Base-by-base conservation (phyloP, 1,284 basidiomycete genomes). In the Hortiboletus rubellus region DNA sequence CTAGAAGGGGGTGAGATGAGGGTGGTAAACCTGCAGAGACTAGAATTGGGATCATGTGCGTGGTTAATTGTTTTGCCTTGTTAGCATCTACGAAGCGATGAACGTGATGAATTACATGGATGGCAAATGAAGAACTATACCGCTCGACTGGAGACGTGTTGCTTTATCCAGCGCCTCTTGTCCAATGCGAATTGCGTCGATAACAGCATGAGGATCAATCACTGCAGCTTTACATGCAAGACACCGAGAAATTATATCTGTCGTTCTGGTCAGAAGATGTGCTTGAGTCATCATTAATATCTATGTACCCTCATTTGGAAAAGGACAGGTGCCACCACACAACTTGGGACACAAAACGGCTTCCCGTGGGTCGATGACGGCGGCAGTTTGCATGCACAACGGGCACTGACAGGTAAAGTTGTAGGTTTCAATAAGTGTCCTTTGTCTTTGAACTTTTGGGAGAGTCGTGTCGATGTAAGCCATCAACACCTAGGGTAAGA, bases 401-500 rank as follows among this genome's bases (percentile, higher is more conserved):
- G 62, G 37, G 67, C 96, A 98, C 10, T 65, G 64, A 68, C 96
- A 98, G 3, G 69, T 74, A 67, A 98, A 98, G 62, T 83, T 81
- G 72, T 98, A 98, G 1, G 89, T 86, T 63, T 89, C 84, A 50
- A 76, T 69, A 22, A 96, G 76, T 7, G 83, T 77, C 22, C 74
- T 69, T 61, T 83, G 86, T 33, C 94, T 81, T 27, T 82, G 72
- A 1, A 70, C 60, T 8, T 73, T 73, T 0, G 92, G 89, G 14
- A 91, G 77, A 2, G 87, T 91, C 3, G 89, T 84, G 70, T 98
- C 96, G 47, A 97, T 82, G 66, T 98, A 98, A 14, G 92, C 81
- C 1, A 88, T 94, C 52, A 87, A 59, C 30, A 85, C 72, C 85
- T 86, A 58, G 30, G 27, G 22, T 5, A 34, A 45, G 38, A 27